Conservation (phyloP, 2,329 filamentous ascomycete species). For the Macroventuria anomochaeta region DNA sequence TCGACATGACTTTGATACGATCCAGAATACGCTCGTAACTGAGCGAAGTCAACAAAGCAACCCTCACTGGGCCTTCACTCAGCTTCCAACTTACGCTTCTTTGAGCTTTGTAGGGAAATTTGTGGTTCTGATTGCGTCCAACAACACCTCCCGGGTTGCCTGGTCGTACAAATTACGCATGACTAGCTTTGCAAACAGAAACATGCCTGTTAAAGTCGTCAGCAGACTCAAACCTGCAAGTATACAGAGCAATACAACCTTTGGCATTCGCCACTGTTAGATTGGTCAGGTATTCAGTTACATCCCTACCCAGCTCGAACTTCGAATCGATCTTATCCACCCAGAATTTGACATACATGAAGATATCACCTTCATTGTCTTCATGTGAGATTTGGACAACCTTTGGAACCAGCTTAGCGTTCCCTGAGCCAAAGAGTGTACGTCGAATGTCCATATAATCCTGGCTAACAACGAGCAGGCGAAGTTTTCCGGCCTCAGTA, state of each 20-base stretch:
- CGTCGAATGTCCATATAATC: slow-evolving; percentile 30
- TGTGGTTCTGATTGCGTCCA: slow-evolving; percentile 20
- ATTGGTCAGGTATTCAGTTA: slow-evolving; percentile 28
- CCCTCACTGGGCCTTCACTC: too few species aligned
- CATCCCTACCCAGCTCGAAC: slow-evolving; percentile 23
- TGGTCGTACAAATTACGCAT: slow-evolving; percentile 26
- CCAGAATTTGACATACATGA: slow-evolving; percentile 21
- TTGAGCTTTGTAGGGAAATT: slow-evolving; percentile 29
- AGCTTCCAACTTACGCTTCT: slow-evolving; percentile 27
- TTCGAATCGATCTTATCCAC: slow-evolving; percentile 24
- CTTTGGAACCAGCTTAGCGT: slow-evolving; percentile 14
- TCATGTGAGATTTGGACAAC: slow-evolving; percentile 20
- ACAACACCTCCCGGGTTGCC: slow-evolving; percentile 21
- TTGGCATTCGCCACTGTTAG: slow-evolving; percentile 30
- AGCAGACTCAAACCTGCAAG: too few species aligned
- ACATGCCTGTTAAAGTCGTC: slow-evolving; percentile 37
- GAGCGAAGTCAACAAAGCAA: not conserved
- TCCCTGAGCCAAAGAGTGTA: slow-evolving; percentile 11
- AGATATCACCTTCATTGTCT: slow-evolving; percentile 32
- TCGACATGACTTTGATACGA: slow-evolving; percentile 25
- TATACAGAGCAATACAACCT: slow-evolving; percentile 19
- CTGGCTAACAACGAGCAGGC: slow-evolving; percentile 37
- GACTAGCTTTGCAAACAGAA: slow-evolving; percentile 37
- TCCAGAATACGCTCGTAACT: slow-evolving; percentile 37
- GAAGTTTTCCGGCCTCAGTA: slow-evolving; percentile 26